Evolutionary conservation across 2,329 filamentous ascomycete species (phyloP).

Genomic region (Aspergillus sp.): DNA sequence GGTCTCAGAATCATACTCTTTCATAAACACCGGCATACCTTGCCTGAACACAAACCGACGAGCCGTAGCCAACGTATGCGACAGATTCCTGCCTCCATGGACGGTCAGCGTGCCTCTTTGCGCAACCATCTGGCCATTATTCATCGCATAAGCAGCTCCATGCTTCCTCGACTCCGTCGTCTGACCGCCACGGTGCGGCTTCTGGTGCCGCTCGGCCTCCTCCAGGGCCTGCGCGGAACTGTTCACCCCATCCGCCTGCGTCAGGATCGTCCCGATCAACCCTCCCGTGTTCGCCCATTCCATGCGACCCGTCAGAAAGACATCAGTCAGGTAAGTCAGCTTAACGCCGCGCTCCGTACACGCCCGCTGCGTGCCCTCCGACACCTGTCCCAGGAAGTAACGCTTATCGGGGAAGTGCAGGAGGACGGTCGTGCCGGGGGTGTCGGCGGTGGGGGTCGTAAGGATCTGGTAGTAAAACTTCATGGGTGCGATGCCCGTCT

Average conservation of each 20-base stretch:
- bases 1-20: conserved; percentile 52
- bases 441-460: conserved; percentile 79
- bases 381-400: conserved; percentile 75
- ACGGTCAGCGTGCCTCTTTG: conserved; percentile 48
- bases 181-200: conserved; percentile 11
- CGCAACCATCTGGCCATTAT: conserved; percentile 15
- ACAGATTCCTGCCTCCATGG: conserved; percentile 72
- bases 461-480: conserved; percentile 65
- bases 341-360: conserved; percentile 59
- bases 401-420: conserved; percentile 73
- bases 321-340: conserved; percentile 59
- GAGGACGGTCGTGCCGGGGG: conserved; percentile 66
- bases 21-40: conserved; percentile 62
- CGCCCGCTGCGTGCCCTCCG: conserved; percentile 78
- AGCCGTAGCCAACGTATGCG: conserved; percentile 71
- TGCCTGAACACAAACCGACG: conserved; percentile 80
- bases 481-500: conserved; percentile 46
- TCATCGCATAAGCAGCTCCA: conserved; percentile 20
- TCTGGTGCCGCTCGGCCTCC: conserved; percentile 33
- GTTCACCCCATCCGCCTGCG: conserved; percentile 61
- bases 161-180: conserved; percentile 13
- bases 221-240: conserved; percentile 41
- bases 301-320: conserved; percentile 74
- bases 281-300: conserved; percentile 73
- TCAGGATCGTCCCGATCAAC: conserved; percentile 75